Evolutionary conservation across 2,329 filamentous ascomycete genomes (phyloP), one percentile per base, ranked within the genome.

Genomic region (Penicillium oxalicum): DNA sequence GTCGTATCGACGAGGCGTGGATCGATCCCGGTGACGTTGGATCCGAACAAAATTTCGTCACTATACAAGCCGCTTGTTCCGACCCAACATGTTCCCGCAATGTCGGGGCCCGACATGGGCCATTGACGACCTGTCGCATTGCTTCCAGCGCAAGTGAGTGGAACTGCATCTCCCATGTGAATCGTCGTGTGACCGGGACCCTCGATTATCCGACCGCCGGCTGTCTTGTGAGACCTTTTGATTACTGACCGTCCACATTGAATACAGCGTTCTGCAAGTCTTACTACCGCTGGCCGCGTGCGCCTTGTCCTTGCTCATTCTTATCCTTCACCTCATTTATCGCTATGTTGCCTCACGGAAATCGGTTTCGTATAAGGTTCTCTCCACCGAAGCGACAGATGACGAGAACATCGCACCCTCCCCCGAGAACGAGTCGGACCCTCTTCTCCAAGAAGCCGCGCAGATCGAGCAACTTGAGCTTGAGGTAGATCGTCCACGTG

Each of bases 221-320:
- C 34, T 9, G 33, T n/a, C 8, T 35, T 35, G 42, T 35, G n/a
- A 38, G n/a, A 35, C 40, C 13, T 7, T 18, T 11, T 18, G 8
- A 5, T 24, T 32, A 45, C 65, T 56, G 34, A 61, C 39, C 45
- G 32, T 38, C 40, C 39, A 32, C 46, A 44, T 47, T 51, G 55
- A 43, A 51, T 66, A 39, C 35, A 91, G 88, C 68, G 91, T 87
- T 68, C 79, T 95, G 46, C 84, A 88, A 69, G 82, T 88, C 52
- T 75, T 95, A 40, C 77, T 97, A 47, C 93, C 93, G 47, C 74
- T 93, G 52, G 72, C 84, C 52, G 76, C 86, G 49, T 81, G 90
- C 68, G 78, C 72, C 54, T 59, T 86, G 26, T 97, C 93, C 5
- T 67, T 91, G 56, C 65, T 87, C 45, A 76, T 83, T 58, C 78